Evolutionary conservation across 371 early-diverging fungal genomes (phyloP), one percentile per base, ranked within the genome.

Genomic region (Rhizopus delemar): DNA sequence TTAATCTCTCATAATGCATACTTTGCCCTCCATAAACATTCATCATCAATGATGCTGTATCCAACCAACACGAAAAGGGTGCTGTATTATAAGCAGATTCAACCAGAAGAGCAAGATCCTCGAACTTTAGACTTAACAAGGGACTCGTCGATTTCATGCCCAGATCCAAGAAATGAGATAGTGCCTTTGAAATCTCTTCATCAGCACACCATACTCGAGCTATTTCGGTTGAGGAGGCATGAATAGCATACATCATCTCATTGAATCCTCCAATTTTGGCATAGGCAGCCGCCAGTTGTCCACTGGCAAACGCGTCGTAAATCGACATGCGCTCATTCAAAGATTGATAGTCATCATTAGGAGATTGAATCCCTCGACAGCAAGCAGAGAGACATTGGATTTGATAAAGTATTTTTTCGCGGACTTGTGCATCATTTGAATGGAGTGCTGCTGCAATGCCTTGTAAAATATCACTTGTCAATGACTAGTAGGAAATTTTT

Each of bases 11-110:
- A 46, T 59, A 61, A 43, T 75, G 62, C 28, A 61, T 62, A 15
- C 65, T 53, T 15, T 80, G 76, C 12, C 80, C 75, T 12, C 86
- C 86, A 55, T 85, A 85, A 0, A 84, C 86, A 0, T 84, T 81
- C 41, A 85, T 78, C 33, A 82, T 60, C 39, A 75, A 69, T 8
- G 80, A 67, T 1, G 81, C 75, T 2, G 81, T 82, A 60, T 86
- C 81, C 22, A 87, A 63, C 84, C 82, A 86, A 51, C 74, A 83
- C 5, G 82, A 62, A 54, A 72, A 76, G 4, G 74, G 77, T 6
- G 74, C 58, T n/a, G 59, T 60, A 32, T 52, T 67, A 46, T 79
- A 86, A 49, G 75, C 73, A 1, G 72, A 59, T 34, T 77, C 72
- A 12, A 81, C 60, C 12, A 83, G 43, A 1, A 46, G 33, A 11